Base-by-base conservation (phyloP, 2,329 filamentous ascomycete genomes). In the Plenodomus biglobosus region DNA sequence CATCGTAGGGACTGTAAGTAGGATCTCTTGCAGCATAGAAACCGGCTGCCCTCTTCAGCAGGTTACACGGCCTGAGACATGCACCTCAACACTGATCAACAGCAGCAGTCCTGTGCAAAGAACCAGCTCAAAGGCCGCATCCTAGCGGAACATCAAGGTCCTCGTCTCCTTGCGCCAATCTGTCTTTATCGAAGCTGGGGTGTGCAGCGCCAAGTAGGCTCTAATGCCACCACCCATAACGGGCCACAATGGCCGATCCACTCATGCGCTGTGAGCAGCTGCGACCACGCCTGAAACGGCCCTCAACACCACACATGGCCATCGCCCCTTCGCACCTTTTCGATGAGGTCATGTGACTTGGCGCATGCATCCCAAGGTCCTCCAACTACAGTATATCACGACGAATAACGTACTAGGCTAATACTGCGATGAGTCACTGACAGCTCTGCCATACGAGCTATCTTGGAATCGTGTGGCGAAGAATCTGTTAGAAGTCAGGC, bases 281-380 rank as follows among this genome's bases (percentile, higher is more conserved):
- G 36, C 35, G 32, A 44, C 55, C 58, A 57, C 55, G 53, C 57
- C 57, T 65, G 64, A 66, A 68, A 66, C 64, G 55, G 37, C 51
- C 48, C 56, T 66, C 64, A 66, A 66, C 64, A 68, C 64, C 63
- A 66, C 56, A 50, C n/a, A 58, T 55, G 27, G 48, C 51, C 21
- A 51, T 51, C 43, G 35, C 43, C 44, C 38, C 32, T 20, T 48
- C 22, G 30, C 36, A 39, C 6, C 27, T 32, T 32, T 15, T 32
- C 27, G 8, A 15, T 24, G 16, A 2, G 8, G 34, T 51, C 50
- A 50, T 46, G 47, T 55, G 46, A 50, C 44, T 19, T 24, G 18
- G 3, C 34, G 32, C 19, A 17, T 22, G 27, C 27, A 11, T 24
- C 22, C 11, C 22, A n/a, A n/a, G n/a, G n/a, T n/a, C n/a, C n/a